These are phyloP conservation scores for Gamarada debralockiae DNA, from an alignment of 495 filamentous ascomycete genomes.

Conservation along the genomic window DNA sequence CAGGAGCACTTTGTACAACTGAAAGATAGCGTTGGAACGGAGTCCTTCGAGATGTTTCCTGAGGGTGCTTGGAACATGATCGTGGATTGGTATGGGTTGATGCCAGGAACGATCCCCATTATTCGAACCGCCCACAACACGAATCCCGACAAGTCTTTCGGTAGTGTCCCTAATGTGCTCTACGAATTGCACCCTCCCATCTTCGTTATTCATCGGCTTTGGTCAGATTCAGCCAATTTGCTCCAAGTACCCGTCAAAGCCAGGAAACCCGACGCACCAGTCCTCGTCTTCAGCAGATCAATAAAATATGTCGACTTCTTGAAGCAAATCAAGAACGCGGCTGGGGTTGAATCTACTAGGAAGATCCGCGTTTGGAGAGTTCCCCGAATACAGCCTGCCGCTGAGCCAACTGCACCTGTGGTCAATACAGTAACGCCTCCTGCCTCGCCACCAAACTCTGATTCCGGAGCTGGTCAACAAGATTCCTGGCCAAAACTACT, in stretches of 20 bases:
- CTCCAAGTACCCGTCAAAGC: constrained; percentile 54
- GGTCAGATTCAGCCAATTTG: constrained; percentile 48
- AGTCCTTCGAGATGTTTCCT: constrained; percentile 76
- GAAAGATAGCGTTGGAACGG: constrained; percentile 61
- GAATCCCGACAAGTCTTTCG: constrained; percentile 46
- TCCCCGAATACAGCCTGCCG: constrained; percentile 40
- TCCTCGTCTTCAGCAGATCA: constrained; percentile 64
- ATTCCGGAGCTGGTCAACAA: constrained; percentile 26
- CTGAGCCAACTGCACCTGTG: constrained; percentile 25
- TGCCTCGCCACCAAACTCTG: constrained; percentile 24
- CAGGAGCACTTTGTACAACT: constrained; percentile 65
- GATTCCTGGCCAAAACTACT: constrained; percentile 62
- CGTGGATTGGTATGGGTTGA: constrained; percentile 75
- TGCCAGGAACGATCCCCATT: constrained; percentile 66
- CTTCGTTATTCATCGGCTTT: constrained; percentile 80
- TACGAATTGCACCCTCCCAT: constrained; percentile 85
- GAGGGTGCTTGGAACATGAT: constrained; percentile 77
- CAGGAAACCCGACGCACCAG: constrained; percentile 51
- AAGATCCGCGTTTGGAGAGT: constrained; percentile 42
- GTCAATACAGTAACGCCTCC: constrained; percentile 19
- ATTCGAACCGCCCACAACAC: constrained; percentile 76
- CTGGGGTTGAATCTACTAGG: constrained; percentile 7
- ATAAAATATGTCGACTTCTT: constrained; percentile 69
- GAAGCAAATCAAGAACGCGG: constrained; percentile 60
- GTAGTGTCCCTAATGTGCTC: constrained; percentile 61